A percentile compares a stretch with the other conserved stretches of the same genome.
phyloP scores from a whole-genome alignment of 2,329 filamentous ascomycete genomes.

The Sporothrix brunneoviolacea region DNA sequence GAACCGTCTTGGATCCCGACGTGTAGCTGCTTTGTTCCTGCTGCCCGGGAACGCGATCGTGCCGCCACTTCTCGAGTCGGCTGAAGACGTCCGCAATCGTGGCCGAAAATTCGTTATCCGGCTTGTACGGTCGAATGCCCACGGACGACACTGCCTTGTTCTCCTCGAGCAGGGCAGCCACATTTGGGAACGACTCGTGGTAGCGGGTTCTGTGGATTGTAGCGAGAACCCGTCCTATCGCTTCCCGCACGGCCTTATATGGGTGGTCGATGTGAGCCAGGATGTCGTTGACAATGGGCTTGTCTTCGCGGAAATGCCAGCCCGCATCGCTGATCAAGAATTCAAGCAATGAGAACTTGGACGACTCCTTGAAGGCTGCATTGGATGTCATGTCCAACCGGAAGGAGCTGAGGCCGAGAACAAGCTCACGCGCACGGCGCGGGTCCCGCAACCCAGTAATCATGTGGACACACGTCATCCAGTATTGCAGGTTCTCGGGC shows the following conservation, averaged over 20 bases:
- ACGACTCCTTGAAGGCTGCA: constrained; percentile 97
- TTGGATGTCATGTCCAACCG: constrained; percentile 90
- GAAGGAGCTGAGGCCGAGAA: constrained; percentile 77
- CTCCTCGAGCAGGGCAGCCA: constrained; percentile 64
- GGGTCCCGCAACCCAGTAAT: constrained; percentile 86
- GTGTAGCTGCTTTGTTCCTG: constrained; percentile 94
- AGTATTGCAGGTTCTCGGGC: constrained; percentile 90
- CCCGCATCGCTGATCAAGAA: constrained; percentile 81
- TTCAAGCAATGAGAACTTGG: constrained; percentile 86
- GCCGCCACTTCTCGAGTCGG: constrained; percentile 79
- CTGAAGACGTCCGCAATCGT: constrained; percentile 71
- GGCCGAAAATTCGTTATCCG: constrained; percentile 63
- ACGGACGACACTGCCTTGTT: constrained; percentile 78
- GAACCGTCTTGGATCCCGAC: constrained; percentile 88
- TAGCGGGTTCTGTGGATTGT: constrained; percentile 87
- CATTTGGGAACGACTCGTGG: constrained; percentile 84
- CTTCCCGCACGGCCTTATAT: constrained; percentile 93
- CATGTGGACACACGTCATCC: constrained; percentile 89
- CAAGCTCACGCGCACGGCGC: constrained; percentile 75
- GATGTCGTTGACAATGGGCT: constrained; percentile 85
- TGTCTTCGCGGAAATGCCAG: constrained; percentile 91
- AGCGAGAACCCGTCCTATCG: constrained; percentile 83
- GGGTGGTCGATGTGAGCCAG: constrained; percentile 89
- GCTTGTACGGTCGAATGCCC: constrained; percentile 76
- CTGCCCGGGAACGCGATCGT: constrained; percentile 75